Base-by-base conservation (phyloP, 106 monocot genomes). In the Apostasia ramifera region DNA sequence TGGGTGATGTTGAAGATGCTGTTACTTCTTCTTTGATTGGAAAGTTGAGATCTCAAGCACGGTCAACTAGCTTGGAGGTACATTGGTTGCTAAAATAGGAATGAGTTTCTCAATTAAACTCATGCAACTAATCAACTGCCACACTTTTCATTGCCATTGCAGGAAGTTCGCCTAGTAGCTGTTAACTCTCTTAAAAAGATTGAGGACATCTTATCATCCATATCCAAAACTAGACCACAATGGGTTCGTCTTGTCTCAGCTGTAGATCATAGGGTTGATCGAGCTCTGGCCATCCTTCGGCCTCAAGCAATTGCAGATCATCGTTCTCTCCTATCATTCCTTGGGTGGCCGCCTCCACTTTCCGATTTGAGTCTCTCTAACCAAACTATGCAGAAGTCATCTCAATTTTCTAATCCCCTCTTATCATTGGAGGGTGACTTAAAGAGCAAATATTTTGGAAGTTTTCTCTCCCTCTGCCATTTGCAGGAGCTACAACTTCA, bases 1-100 rank as follows among this genome's bases (percentile, higher is more conserved):
- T 93, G 70, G 93, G 98, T 57, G 98, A 93, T 63, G 81, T 99
- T 67, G 98, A 99, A 81, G 98, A 90, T 81, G 87, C 98, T 38
- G 93, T 93, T 55, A 90, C 93, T 78, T 84, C 89, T 74, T 79
- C 85, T 60, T 81, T 89, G 57, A 63, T 80, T 44, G 81, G 76
- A 66, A 98, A 90, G 77, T 71, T 89, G 43, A 83, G 49, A 70
- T 57, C 76, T 71, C 77, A 73, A 74, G 67, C 63, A 70, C 66
- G 68, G 66, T 67, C 81, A 44, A 63, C 47, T 57, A 85, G 69
- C 60, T 90, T 81, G 60, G 78, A 81, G 86, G 97, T 98, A 72
- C 70, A 46, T 26, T 77, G 4, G 47, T 54, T 12, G 66, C 45
- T 44, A 5, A 12, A 47, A 57, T 8, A 6, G 47, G 5, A 55